Base-by-base conservation (phyloP, 2,329 filamentous ascomycete species). In the Knufia petricola region DNA sequence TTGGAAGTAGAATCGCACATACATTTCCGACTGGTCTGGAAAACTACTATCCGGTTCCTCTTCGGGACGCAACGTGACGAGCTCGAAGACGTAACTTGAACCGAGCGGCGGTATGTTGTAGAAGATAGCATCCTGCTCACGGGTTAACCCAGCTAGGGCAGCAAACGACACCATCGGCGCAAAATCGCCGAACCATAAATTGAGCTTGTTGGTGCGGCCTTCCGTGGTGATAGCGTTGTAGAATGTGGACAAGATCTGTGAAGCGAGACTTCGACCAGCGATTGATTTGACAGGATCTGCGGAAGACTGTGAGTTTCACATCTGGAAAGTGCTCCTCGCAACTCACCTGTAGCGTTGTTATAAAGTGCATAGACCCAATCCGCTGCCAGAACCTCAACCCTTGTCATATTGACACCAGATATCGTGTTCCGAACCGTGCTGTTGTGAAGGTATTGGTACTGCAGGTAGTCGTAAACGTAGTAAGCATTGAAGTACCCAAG, bases 1-100 rank as follows among this genome's bases (percentile, higher is more conserved):
- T 55, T 73, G 74, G 62, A 76, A 73, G 49, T 71, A 65, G 59
- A 81, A 78, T 17, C 74, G 70, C 24, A 81, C 71, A 61, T 64
- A 76, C 34, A 81, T 66, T 19, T 78, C 66, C 2, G 64, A 59
- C 0, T 58, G 57, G 12, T 53, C 44, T 0, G 72, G 71, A 48
- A 72, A 74, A 13, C 9, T 30, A 0, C 58, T 58, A 19, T 59
- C 56, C n/a, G 47, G 46, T 15, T 55, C 50, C 21, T 54, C 50
- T 39, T 65, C 62, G 30, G 55, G 58, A 10, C 64, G 62, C 38
- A 66, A 60, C 49, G 69, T 71, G 60, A 70, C 76, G 9, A 79
- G 64, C 56, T 79, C 76, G 46, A 78, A 72, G 4, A 72, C 64
- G 42, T 75, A 64, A 2, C 70, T 71, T 4, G 71, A 69, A 3